Evolutionary conservation across 2,329 filamentous ascomycete genomes (phyloP), one percentile per base, ranked within the genome.

Genomic region (Herpomyces periplanetae): DNA sequence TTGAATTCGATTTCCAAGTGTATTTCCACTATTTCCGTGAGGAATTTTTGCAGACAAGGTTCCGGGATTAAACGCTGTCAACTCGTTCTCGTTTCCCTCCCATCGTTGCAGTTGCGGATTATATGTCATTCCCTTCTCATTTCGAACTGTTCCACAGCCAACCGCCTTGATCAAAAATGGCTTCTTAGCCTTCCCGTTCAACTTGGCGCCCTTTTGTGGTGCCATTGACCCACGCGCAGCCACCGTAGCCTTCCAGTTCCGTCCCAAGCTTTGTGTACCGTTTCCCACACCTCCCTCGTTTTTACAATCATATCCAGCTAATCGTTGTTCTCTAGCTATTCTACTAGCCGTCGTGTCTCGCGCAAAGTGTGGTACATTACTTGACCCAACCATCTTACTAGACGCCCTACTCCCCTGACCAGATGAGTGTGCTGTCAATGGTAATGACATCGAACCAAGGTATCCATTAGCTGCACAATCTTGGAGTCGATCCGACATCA

Each of bases 91-190:
- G 30, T 96, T 96, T 20, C 80, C 80, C 44, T 96, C 80, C 80
- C 80, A 96, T 19, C 58, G 52, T 32, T 60, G 80, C 5, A 66
- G 64, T 11, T 51, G 45, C 4, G 80, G 68, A 32, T 96, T 91
- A 36, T 87, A 96, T 21, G 57, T 61, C 80, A 96, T 96, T 26
- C 75, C 80, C 37, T 87, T 80, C 24, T 87, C 52, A 31, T 60
- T 68, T 75, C 28, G 15, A 21, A 22, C 24, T 15, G n/a, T 7
- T 7, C 7, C 14, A 15, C 8, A 7, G 10, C 55, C 55, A 34
- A 88, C 51, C 25, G 73, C 69, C 23, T 73, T 63, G 32, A 91
- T 91, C 24, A 96, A 46, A 28, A 75, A 64, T 21, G 80, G 80
- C 36, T 75, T 80, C 26, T 59, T 41, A 48, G 27, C 35, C 35